These are phyloP conservation scores for Citrus medica DNA, from an alignment of 345 rosid genomes.

Conservation along the genomic window DNA sequence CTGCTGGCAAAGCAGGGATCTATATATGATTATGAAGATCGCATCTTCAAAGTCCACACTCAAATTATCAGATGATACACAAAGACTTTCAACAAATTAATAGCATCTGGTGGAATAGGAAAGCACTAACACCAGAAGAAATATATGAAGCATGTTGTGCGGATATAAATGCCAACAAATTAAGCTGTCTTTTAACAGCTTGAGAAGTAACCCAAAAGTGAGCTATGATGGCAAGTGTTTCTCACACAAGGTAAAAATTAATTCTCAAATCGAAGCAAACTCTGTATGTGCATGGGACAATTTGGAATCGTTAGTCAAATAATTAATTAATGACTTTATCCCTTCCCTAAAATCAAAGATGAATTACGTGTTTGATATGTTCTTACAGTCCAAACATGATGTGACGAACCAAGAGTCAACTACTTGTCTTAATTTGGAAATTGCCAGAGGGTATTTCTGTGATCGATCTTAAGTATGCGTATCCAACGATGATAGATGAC, in stretches of 20 bases:
- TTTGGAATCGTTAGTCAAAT: not conserved
- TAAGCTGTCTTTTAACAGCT: constrained; percentile 67
- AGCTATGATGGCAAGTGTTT: constrained; percentile 69
- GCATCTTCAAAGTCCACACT: not conserved
- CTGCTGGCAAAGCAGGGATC: not conserved
- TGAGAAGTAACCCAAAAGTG: constrained; percentile 66
- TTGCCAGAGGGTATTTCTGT: constrained; percentile 68
- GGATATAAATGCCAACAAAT: constrained; percentile 58
- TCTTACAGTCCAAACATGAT: constrained; percentile 62
- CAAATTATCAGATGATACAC: not conserved
- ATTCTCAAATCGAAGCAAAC: not conserved
- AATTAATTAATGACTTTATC: not conserved
- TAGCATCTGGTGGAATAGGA: constrained; percentile 43
- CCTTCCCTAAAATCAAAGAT: not conserved
- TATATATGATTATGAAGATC: not conserved
- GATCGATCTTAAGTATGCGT: constrained; percentile 75
- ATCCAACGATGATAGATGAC: constrained; percentile 73
- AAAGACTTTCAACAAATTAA: not conserved
- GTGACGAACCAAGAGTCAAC: constrained; percentile 55
- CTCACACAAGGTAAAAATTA: constrained; percentile 63
- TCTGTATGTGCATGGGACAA: not conserved
- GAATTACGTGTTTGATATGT: constrained; percentile 8
- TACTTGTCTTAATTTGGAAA: constrained; percentile 52
- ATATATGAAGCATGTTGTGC: constrained; percentile 68
- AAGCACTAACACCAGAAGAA: constrained; percentile 66